A percentile compares a stretch with the other conserved stretches of the same genome.
Evolutionary conservation across 805 yeast genomes (phyloP).

Genomic region (Ogataea ganodermae): DNA sequence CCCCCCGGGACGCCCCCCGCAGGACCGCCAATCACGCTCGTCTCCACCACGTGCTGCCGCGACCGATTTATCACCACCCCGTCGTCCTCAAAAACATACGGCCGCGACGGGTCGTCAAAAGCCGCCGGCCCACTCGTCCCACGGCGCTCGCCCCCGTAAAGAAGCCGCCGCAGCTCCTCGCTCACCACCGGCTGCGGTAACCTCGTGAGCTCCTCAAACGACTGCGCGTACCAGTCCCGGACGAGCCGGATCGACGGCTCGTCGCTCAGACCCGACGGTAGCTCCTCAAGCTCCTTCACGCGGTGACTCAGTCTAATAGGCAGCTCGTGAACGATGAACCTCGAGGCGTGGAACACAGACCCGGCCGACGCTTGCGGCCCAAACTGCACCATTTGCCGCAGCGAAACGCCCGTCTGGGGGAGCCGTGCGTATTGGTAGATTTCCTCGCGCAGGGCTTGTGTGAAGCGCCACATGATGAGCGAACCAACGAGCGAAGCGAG

Average conservation of each 20-base stretch:
- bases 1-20: not conserved
- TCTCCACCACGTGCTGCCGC: conserved; percentile 15
- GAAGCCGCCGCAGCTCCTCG: conserved; percentile 41
- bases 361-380: conserved; percentile 82
- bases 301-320: conserved; percentile 86
- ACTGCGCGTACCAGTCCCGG: conserved; percentile 87
- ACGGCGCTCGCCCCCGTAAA: conserved; percentile 25
- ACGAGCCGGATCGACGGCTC: conserved; percentile 79
- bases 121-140: conserved; percentile 7
- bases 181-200: conserved; percentile 59
- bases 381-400: conserved; percentile 89
- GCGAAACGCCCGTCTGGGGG: conserved; percentile 81
- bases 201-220: conserved; percentile 78
- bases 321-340: conserved; percentile 80
- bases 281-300: conserved; percentile 77
- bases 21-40: conserved; percentile 12
- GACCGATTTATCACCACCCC: conserved; percentile 40
- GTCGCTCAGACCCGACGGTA: conserved; percentile 72
- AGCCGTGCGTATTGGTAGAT: conserved; percentile 67
- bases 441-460: conserved; percentile 50
- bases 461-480: conserved; percentile 45
- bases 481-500: not conserved
- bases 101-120: conserved; percentile 15
- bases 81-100: conserved; percentile 46
- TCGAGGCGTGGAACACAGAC: conserved; percentile 76